Evolutionary conservation across 306 rosid species (phyloP).

Genomic region (Comarum palustre): DNA sequence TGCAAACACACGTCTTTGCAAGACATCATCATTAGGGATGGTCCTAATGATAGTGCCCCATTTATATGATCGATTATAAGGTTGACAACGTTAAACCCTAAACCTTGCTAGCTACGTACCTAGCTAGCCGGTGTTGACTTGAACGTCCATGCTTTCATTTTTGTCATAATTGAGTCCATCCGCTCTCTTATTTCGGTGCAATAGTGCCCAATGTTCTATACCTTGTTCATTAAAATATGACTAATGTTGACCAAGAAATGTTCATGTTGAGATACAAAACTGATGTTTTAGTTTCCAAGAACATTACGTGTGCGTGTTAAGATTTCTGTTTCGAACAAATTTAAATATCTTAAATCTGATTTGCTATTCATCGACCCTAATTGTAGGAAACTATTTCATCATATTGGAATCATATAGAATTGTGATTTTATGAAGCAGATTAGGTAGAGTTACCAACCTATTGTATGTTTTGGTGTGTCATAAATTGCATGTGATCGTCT

Average conservation of each 20-base stretch:
- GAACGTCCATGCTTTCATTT: background rate
- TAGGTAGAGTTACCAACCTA: background rate
- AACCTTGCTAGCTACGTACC: background rate
- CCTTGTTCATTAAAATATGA: background rate
- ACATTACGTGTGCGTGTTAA: too few species aligned
- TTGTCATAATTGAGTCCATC: background rate
- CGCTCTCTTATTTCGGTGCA: background rate
- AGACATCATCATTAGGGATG: constrained; percentile 13
- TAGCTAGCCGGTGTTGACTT: background rate
- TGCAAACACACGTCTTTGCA: background rate
- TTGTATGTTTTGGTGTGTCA: background rate
- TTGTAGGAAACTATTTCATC: background rate
- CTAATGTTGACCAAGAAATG: background rate
- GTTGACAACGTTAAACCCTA: constrained; percentile 31
- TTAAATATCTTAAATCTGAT: too few species aligned
- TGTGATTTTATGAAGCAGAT: background rate
- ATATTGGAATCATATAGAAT: background rate
- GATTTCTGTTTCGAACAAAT: too few species aligned
- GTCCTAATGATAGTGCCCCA: constrained; percentile 1
- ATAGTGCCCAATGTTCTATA: background rate
- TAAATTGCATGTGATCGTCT: constrained; percentile 31
- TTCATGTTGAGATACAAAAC: background rate
- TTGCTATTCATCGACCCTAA: background rate
- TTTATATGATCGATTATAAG: background rate
- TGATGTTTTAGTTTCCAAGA: too few species aligned